Evolutionary conservation across 768 basidiomycete species (phyloP).

Genomic region (Leccinum obscurum): DNA sequence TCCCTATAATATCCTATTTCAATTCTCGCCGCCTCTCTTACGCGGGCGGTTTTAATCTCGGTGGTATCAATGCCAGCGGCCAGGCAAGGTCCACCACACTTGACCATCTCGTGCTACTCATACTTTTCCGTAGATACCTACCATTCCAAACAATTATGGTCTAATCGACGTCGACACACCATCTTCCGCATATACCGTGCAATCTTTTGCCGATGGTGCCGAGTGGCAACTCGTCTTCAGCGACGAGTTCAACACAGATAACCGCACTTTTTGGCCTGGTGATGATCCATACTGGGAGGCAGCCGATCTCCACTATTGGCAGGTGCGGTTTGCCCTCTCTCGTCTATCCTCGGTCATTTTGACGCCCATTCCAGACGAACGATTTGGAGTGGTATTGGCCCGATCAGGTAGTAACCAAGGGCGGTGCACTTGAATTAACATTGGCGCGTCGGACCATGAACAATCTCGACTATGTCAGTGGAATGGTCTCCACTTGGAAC

Average conservation of each 20-base stretch:
- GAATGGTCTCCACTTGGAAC: slow-evolving; percentile 74
- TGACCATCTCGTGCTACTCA: background rate
- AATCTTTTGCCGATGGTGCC: slow-evolving; percentile 53
- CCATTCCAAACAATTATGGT: slow-evolving; percentile 60
- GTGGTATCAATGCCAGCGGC: slow-evolving; percentile 75
- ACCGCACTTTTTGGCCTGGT: slow-evolving; percentile 73
- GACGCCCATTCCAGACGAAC: slow-evolving; percentile 45
- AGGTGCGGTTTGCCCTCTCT: slow-evolving; percentile 33
- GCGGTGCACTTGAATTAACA: slow-evolving; percentile 76
- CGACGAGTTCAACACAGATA: slow-evolving; percentile 83
- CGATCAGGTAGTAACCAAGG: slow-evolving; percentile 66
- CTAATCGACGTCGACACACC: slow-evolving; percentile 82
- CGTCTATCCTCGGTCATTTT: slow-evolving; percentile 3
- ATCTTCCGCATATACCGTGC: slow-evolving; percentile 48
- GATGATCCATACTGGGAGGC: slow-evolving; percentile 94
- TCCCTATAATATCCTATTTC: slow-evolving; percentile 62
- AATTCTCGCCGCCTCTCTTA: slow-evolving; percentile 43
- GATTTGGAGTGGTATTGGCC: slow-evolving; percentile 93
- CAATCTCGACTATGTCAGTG: slow-evolving; percentile 70
- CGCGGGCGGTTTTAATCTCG: slow-evolving; percentile 67
- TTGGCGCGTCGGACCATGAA: slow-evolving; percentile 66
- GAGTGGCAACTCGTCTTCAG: slow-evolving; percentile 74
- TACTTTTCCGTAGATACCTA: slow-evolving; percentile 46
- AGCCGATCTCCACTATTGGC: slow-evolving; percentile 79
- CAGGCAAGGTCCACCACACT: slow-evolving; percentile 44